phyloP scores from a whole-genome alignment of 176 grass and related monocot genomes.

The Leersia perrieri region DNA sequence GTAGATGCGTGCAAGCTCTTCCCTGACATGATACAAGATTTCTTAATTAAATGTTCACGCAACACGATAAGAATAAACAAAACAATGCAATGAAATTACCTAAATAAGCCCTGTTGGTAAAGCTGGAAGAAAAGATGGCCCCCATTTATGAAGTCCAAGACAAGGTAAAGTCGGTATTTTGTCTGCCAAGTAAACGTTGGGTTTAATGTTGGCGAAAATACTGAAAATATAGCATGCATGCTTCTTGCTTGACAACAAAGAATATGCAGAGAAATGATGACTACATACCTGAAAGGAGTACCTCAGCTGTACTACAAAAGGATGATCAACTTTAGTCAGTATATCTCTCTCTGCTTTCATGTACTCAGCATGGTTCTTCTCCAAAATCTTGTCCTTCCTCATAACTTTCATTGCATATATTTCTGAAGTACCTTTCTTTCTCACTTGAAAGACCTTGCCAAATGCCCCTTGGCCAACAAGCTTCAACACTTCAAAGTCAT shows the following conservation, averaged over 20 bases:
- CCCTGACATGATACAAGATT: conserved; percentile 47
- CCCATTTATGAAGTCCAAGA: conserved; percentile 94
- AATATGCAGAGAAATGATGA: conserved; percentile 17
- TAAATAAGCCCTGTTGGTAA: conserved; percentile 95
- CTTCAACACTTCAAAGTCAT: conserved; percentile 91
- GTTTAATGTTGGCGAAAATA: conserved; percentile 19
- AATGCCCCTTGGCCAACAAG: conserved; percentile 97
- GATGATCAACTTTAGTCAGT: conserved; percentile 96
- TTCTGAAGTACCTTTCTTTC: conserved; percentile 87
- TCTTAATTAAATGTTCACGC: conserved; percentile 15
- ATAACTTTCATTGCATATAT: conserved; percentile 99
- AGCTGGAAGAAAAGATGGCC: conserved; percentile 99
- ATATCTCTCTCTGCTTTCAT: conserved; percentile 99
- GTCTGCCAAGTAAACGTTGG: conserved; percentile 55
- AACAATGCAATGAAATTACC: conserved; percentile 40
- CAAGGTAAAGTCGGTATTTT: conserved; percentile 90
- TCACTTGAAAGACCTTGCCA: conserved; percentile 97
- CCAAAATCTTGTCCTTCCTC: conserved; percentile 97
- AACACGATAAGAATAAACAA: conserved; percentile 17
- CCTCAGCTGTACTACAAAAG: conserved; percentile 94
- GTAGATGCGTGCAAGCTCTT: conserved; percentile 86
- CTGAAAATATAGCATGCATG: not conserved
- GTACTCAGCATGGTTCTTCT: conserved; percentile 98
- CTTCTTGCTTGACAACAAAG: conserved; percentile 6
- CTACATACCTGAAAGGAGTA: conserved; percentile 89